These are phyloP conservation scores for Tricholoma matsutake DNA, from an alignment of 768 basidiomycete genomes.

Conservation along the genomic window DNA sequence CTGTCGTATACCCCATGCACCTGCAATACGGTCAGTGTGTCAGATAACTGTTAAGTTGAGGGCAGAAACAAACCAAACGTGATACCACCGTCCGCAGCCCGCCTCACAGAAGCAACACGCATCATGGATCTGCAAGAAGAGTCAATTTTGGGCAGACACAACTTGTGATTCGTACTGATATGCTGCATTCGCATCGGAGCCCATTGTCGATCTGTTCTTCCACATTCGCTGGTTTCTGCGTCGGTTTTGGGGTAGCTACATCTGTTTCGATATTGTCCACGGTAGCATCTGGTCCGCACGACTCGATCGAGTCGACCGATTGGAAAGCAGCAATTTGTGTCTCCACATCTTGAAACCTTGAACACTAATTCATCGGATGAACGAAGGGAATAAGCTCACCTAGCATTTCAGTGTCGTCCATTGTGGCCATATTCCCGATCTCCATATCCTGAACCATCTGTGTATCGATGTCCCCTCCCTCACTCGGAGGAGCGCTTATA, in stretches of 20 bases:
- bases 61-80: conserved; percentile 56
- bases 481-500: conserved; percentile 12
- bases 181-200: conserved; percentile 69
- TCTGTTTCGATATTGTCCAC: conserved; percentile 10
- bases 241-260: conserved; percentile 14
- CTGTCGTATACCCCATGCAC: conserved; percentile 55
- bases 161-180: conserved; percentile 38
- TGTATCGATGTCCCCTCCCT: conserved; percentile 33
- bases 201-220: conserved; percentile 32
- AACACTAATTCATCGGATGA: not conserved
- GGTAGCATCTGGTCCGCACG: conserved; percentile 24
- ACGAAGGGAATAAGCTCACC: conserved; percentile 26
- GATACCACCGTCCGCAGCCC: conserved; percentile 72
- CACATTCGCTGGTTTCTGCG: conserved; percentile 4
- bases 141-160: not conserved
- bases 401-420: conserved; percentile 46
- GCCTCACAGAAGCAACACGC: conserved; percentile 63
- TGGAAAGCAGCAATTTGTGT: conserved; percentile 29
- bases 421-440: conserved; percentile 13
- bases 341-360: conserved; percentile 31
- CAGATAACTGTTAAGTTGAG: not conserved
- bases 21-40: conserved; percentile 24
- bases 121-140: conserved; percentile 50
- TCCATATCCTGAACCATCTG: conserved; percentile 33
- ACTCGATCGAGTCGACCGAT: conserved; percentile 35